Evolutionary conservation across 2,329 filamentous ascomycete species (phyloP).

Genomic region (Eutypella sp.): DNA sequence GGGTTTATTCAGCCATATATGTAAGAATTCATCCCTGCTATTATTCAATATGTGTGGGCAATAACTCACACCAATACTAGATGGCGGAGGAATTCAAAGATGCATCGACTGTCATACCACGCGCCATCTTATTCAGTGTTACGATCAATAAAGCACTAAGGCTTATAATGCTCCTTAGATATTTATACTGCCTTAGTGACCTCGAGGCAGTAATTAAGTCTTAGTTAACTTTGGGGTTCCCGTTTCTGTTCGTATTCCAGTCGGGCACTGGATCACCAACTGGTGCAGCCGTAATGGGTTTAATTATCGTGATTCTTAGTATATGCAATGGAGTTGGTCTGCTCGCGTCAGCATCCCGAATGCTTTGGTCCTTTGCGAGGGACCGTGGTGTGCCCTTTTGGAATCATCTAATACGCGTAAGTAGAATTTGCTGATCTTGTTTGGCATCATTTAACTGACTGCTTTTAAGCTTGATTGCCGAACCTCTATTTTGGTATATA

Average conservation of each 20-base stretch:
- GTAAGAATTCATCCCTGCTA: too few species aligned
- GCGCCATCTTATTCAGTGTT: constrained; percentile 17
- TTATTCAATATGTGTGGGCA: too few species aligned
- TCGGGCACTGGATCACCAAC: constrained; percentile 14
- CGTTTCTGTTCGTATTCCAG: constrained; percentile 22
- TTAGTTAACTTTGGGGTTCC: constrained; percentile 16
- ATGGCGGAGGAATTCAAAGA: constrained; percentile 19
- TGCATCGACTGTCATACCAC: constrained; percentile 14
- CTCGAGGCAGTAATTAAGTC: constrained; percentile 11
- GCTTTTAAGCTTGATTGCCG: too few species aligned
- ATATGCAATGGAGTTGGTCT: constrained; percentile 15
- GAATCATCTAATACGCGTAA: constrained; percentile 1
- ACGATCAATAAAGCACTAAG: constrained; percentile 16
- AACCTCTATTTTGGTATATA: background rate
- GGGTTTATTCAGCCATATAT: constrained; percentile 31
- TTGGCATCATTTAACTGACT: too few species aligned
- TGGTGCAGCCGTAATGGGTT: constrained; percentile 12
- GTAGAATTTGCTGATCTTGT: background rate
- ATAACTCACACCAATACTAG: too few species aligned
- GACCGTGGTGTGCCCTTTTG: constrained; percentile 18
- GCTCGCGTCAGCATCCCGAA: constrained; percentile 17
- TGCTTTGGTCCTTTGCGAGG: constrained; percentile 23
- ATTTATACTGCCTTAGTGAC: constrained; percentile 19
- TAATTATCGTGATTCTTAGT: constrained; percentile 14
- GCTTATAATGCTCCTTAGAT: constrained; percentile 16